A percentile compares a stretch with the other conserved stretches of the same genome.
Conservation (phyloP, 139 green algal species). For the Picochlorum sp. region DNA sequence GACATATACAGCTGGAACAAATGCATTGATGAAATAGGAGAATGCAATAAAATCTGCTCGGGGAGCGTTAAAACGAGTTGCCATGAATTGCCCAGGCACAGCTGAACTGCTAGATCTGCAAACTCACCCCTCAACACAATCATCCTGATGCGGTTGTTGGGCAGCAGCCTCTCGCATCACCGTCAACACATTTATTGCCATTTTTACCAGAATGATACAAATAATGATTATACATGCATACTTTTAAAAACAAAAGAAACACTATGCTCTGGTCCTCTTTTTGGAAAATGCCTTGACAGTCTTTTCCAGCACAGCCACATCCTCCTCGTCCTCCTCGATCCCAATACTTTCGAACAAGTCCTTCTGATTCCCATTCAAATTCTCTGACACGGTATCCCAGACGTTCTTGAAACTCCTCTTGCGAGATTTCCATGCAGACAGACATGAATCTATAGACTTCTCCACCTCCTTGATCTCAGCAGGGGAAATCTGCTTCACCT, state of each 20-base stretch:
- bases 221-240: no score
- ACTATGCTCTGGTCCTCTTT: neutral
- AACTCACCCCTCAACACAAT: no score
- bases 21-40: constrained; percentile 31
- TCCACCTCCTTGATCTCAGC: constrained; percentile 14
- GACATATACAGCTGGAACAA: constrained; percentile 10
- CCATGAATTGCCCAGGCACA: constrained; percentile 5
- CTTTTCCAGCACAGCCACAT: neutral
- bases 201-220: neutral
- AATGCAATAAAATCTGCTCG: constrained; percentile 26
- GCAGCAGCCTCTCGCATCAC: no score
- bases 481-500: constrained; percentile 13
- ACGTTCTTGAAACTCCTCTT: constrained; percentile 51
- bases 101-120: neutral
- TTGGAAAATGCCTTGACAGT: neutral
- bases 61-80: constrained; percentile 19
- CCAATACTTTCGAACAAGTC: constrained; percentile 77
- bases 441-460: neutral
- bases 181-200: neutral
- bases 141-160: no score
- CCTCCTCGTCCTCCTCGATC: constrained; percentile 64
- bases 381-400: constrained; percentile 62
- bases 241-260: no score
- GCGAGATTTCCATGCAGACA: constrained; percentile 17
- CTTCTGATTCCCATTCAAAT: constrained; percentile 59